Base-by-base conservation (phyloP, 2,329 filamentous ascomycete genomes). In the Tetracladium maxilliforme region DNA sequence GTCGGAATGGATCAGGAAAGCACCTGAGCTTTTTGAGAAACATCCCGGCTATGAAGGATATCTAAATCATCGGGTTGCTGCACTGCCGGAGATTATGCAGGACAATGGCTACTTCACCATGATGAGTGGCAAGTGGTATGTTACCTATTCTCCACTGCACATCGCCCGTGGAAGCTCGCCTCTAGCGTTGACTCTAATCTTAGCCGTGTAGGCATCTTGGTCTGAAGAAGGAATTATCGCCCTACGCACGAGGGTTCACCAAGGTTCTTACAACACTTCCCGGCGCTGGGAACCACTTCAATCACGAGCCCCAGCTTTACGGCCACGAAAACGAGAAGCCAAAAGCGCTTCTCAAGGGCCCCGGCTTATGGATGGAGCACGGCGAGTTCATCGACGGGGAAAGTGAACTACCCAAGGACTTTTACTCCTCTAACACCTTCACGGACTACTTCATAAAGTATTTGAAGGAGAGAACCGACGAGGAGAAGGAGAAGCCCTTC, bases 41-140 rank as follows among this genome's bases (percentile, higher is more conserved):
- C 54, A 53, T 51, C 61, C 59, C 1, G 61, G 61, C 1, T 64
- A 65, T 25, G 61, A 65, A 37, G 61, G 61, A 4, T 65, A 64
- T 33, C 44, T 66, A 23, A 65, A 65, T 22, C 54, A 60, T 30
- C 46, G 52, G 2, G 60, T 66, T 8, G 61, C 48, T 3, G 51
- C 58, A 11, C 40, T 65, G 12, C 58, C 59, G 3, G 60, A 64
- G 33, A 39, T 66, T 4, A 43, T 66, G 6, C 54, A 46, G 10
- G 61, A 64, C 30, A 49, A 47, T 6, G 61, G 59, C 11, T 65
- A 65, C 34, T 48, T 57, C 22, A 65, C 61, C 7, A 31, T 64
- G 3, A 61, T 65, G 52, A 45, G 54, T 7, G 60, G 61, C 0
- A 65, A 66, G 37, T 65, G 61, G 60, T 19, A 11, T 9, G 18